Base-by-base conservation (phyloP, 495 filamentous ascomycete genomes). In the Trichoderma orchidacearum region DNA sequence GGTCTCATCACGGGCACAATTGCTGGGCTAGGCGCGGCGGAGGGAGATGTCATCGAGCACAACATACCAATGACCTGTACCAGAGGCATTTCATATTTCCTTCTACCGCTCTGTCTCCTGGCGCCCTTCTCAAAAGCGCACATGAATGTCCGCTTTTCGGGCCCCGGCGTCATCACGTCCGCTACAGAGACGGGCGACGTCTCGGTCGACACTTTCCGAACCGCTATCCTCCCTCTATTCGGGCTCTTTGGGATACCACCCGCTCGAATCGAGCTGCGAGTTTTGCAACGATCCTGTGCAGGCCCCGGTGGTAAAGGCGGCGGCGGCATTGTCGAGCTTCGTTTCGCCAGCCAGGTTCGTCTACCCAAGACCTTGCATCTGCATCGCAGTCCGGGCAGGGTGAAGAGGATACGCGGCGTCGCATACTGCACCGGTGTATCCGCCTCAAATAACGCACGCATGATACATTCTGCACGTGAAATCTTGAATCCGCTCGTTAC, bases 301-400 rank as follows among this genome's bases (percentile, higher is more conserved):
- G 87, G 88, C 0, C 74, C 77, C 3, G 77, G 79, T 51, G 89
- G 89, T 3, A 78, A 75, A 48, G 89, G 90, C 13, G 90, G 89
- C 36, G 87, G 84, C n/a, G 93, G 93, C 45, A 82, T 96, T 38
- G 92, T 97, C 11, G 91, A 95, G 70, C 72, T 99, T 54, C 76
- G 87, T 21, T 97, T 99, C 66, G 89, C 84, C 15, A 87, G 89
- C 61, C 93, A 99, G 70, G 81, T 96, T 9, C 83, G 92, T 35
- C 73, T 96, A 36, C 91, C 94, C 13, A 95, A 93, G 74, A 97
- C 94, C 45, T 75, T 99, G 66, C 93, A 99, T 67, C 78, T 97
- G 63, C 90, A 92, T 64, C 66, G 76, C 6, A 72, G 66, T n/a
- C 78, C 90, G 0, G 93, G 93, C 3, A 73, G 89, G 54, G 86